Percentiles rank a stretch among this genome's conserved stretches.
phyloP scores from a whole-genome alignment of 2,329 filamentous ascomycete genomes.

The Penicillium sp. region DNA sequence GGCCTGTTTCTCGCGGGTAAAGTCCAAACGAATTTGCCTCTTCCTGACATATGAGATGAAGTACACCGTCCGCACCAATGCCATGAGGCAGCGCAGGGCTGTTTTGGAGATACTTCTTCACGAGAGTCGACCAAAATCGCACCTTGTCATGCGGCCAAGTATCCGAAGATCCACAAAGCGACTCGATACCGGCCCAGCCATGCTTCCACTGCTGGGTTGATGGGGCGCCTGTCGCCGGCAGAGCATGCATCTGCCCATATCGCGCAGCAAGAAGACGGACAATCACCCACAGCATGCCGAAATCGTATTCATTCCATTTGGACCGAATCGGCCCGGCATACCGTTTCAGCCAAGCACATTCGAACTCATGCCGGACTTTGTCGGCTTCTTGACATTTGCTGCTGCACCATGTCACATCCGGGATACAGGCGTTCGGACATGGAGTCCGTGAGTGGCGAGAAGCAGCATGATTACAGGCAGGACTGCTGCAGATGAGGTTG shows the following conservation, averaged over 20 bases:
- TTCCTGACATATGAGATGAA: conserved; percentile 28
- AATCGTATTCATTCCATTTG: conserved; percentile 35
- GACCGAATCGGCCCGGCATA: conserved; percentile 25
- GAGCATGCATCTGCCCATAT: conserved; percentile 2
- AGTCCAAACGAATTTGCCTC: conserved; percentile 29
- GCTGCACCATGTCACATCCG: conserved; percentile 33
- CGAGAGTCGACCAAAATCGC: conserved; percentile 26
- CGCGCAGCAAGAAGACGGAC: conserved; percentile 31
- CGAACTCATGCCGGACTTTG: conserved; percentile 28
- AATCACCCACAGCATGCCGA: conserved; percentile 38
- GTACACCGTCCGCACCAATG: conserved; percentile 15
- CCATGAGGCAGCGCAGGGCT: conserved; percentile 18
- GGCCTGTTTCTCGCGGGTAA: conserved; percentile 26
- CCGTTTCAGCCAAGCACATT: conserved; percentile 32
- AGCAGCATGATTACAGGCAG: conserved; percentile 27
- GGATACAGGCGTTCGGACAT: conserved; percentile 26
- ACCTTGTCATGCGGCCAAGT: conserved; percentile 33
- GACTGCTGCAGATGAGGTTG: conserved; percentile 32
- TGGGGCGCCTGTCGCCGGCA: not conserved
- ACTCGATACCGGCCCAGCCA: conserved; percentile 28
- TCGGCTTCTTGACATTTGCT: conserved; percentile 24
- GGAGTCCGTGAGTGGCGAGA: conserved; percentile 2
- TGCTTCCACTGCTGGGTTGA: conserved; percentile 8
- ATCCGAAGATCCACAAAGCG: conserved; percentile 31
- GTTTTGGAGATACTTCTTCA: conserved; percentile 33